These are phyloP conservation scores for Ogataea thermomethanolica DNA, from an alignment of 805 yeast species.

Conservation along the genomic window DNA sequence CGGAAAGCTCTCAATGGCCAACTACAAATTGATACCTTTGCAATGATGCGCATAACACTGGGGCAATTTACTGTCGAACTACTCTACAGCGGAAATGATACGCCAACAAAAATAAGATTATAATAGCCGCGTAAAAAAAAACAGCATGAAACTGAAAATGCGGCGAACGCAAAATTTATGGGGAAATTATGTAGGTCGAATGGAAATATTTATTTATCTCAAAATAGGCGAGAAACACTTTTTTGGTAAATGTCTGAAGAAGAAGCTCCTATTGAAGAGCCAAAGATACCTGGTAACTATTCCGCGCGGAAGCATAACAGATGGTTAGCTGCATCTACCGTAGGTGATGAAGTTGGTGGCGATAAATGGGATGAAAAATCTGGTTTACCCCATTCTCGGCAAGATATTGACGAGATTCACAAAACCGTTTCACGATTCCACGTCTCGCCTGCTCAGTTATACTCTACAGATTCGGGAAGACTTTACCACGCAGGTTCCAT, in stretches of 20 bases:
- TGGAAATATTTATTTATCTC: conserved; percentile 1
- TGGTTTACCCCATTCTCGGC: conserved; percentile 8
- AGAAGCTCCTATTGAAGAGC: conserved; percentile 38
- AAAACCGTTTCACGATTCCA: conserved; percentile 55
- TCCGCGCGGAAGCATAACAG: conserved; percentile 52
- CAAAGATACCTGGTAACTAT: conserved; percentile 47
- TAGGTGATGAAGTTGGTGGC: conserved; percentile 12
- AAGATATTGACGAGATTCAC: conserved; percentile 62
- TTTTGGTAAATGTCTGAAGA: conserved; percentile 8
- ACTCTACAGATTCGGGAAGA: conserved; percentile 88
- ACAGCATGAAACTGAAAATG: conserved; percentile 4
- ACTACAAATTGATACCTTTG: conserved; percentile 44
- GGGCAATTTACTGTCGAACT: conserved; percentile 40
- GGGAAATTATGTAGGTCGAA: conserved; percentile 9
- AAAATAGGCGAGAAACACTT: neutral
- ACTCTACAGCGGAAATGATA: conserved; percentile 44
- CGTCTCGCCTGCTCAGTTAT: conserved; percentile 87
- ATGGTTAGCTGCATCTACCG: conserved; percentile 37
- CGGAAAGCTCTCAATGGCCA: conserved; percentile 50
- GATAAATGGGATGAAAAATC: conserved; percentile 4
- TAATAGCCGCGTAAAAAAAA: conserved; percentile 4
- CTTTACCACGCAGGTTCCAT: conserved; percentile 95
- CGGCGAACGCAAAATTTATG: conserved; percentile 1
- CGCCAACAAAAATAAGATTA: conserved; percentile 38
- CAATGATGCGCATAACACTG: conserved; percentile 39